Percentiles rank a stretch among this genome's conserved stretches.
Evolutionary conservation across 1,284 basidiomycete species (phyloP).

Genomic region (Ustilago curta): DNA sequence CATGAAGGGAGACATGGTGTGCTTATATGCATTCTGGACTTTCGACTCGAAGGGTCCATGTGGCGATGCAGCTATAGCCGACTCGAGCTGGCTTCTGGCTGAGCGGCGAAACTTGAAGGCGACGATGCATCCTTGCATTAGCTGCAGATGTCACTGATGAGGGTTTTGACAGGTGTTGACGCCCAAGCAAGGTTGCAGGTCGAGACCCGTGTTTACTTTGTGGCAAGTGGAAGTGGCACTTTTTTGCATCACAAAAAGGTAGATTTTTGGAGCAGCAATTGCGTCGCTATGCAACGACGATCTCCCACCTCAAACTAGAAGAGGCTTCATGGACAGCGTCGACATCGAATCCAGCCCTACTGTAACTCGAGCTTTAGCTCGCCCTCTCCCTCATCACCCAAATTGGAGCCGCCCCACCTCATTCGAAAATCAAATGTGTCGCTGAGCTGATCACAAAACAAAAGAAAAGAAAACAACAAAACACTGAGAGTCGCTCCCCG

Average conservation of each 20-base stretch:
- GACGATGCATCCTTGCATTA: not conserved
- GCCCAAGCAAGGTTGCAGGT: not conserved
- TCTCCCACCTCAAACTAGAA: conserved; percentile 3
- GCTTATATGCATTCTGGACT: no score
- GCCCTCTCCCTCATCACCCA: no score
- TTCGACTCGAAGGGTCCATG: no score
- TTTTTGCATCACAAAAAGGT: not conserved
- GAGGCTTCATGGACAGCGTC: conserved; percentile 1
- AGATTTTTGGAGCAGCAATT: not conserved
- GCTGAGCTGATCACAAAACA: conserved; percentile 24
- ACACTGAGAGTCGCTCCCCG: not conserved
- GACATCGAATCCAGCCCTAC: conserved; percentile 10
- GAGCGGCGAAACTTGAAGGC: no score
- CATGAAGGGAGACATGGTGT: no score
- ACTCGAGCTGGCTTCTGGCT: no score
- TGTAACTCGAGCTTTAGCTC: not conserved
- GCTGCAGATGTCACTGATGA: conserved; percentile 20
- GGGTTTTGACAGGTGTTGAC: conserved; percentile 24
- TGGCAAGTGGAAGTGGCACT: conserved; percentile 1
- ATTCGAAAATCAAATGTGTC: conserved; percentile 18
- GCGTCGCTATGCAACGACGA: conserved; percentile 27
- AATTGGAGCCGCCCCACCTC: not conserved
- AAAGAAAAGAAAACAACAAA: no score
- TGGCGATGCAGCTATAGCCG: no score
- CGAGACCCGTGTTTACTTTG: conserved; percentile 1